Conservation (phyloP, 352 stramenopile genomes). For the Globisporangium iwayamae region DNA sequence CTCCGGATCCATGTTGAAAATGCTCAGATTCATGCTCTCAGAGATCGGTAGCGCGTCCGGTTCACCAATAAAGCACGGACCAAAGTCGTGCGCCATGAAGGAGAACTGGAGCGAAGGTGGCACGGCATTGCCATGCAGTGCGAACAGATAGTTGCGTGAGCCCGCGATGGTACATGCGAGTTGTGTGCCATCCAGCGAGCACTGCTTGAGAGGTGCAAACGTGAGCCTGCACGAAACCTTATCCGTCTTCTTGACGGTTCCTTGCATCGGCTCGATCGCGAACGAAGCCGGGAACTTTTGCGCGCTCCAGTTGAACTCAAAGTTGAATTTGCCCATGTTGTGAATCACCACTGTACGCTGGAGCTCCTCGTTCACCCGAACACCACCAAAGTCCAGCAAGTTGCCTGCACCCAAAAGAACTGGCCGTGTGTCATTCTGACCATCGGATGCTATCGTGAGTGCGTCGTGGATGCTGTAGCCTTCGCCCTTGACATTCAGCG, state of each 20-base stretch:
- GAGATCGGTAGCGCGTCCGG: constrained; percentile 47
- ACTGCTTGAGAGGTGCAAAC: constrained; percentile 79
- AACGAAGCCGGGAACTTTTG: constrained; percentile 38
- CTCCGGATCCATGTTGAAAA: constrained; percentile 88
- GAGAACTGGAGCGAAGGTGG: constrained; percentile 88
- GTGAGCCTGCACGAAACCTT: constrained; percentile 62
- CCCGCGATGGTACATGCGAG: constrained; percentile 85
- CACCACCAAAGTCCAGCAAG: constrained; percentile 83
- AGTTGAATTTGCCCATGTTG: constrained; percentile 95
- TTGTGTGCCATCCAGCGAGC: constrained; percentile 62
- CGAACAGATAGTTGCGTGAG: constrained; percentile 78
- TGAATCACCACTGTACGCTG: constrained; percentile 73
- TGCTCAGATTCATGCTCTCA: constrained; percentile 55
- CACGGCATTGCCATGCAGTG: constrained; percentile 70
- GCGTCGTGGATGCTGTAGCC: constrained; percentile 90
- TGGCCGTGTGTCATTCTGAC: constrained; percentile 36
- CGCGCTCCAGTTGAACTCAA: constrained; percentile 89
- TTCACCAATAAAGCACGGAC: constrained; percentile 89
- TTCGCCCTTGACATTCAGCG: constrained; percentile 94
- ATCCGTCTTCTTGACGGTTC: constrained; percentile 89
- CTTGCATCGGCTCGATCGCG: constrained; percentile 65
- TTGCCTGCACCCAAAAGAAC: constrained; percentile 30
- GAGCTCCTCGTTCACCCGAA: constrained; percentile 82
- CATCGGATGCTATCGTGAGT: constrained; percentile 39
- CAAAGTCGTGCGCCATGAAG: constrained; percentile 90